Base-by-base conservation (phyloP, 2,329 filamentous ascomycete species). In the Venturia pyrina region DNA sequence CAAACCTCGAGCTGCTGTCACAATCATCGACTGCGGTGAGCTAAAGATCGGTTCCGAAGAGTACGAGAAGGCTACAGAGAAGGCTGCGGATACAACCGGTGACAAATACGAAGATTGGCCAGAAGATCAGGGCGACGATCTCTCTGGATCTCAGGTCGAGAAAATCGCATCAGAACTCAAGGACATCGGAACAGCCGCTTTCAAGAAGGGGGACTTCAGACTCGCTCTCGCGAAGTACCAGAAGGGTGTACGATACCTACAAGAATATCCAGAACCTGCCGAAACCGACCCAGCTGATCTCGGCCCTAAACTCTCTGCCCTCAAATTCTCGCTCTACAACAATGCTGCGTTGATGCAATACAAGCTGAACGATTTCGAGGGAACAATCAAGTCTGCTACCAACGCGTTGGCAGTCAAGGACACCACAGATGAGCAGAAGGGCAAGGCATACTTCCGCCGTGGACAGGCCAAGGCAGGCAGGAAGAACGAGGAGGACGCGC, bases 91-190 rank as follows among this genome's bases (percentile, higher is more conserved):
- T 75, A 81, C 85, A 64, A 91, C 90, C 17, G 95, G 95, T 69
- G 95, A 99, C 79, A 84, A 87, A 6, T 97, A 96, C 79, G 93
- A 98, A 80, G 95, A 98, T 76, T 98, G 90, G 78, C 95, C 95
- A 43, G 92, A 97, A 75, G 95, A 99, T 78, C 86, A 88, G 61
- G 73, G 83, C 61, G 78, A 85, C 65, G 81, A 87, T 65, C 83
- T 92, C 68, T 84, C 86, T 62, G 89, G 89, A 17, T 75, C 82
- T 21, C 83, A 89, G 68, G 85, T 92, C 68, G 83, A 91, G 75
- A 85, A 89, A 77, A 93, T 98, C 68, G 92, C 90, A 2, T 81
- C 84, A 5, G 90, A 90, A 70, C 86, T 96, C 77, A 99, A 99
- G 81, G 90, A 89, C 44, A 95, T 89, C 74, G 95, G 95, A 71